A percentile compares a stretch with the other conserved stretches of the same genome.
phyloP scores from a whole-genome alignment of 768 basidiomycete genomes.

The Pisolithus orientalis region DNA sequence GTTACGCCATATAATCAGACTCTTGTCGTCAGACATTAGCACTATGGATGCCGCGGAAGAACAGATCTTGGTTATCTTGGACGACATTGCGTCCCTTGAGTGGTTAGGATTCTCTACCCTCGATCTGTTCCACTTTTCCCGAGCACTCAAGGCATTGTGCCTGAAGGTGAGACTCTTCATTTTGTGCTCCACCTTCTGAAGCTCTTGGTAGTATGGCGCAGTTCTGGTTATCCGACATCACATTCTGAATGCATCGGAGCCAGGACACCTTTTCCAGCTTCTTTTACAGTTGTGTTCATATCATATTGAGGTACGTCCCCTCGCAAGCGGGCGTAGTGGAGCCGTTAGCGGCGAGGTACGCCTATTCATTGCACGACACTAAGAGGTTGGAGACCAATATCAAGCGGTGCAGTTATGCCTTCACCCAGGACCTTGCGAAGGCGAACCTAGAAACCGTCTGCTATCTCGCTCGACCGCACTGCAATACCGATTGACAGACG shows the following conservation, averaged over 20 bases:
- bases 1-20: constrained; percentile 32
- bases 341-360: constrained; percentile 72
- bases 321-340: constrained; percentile 72
- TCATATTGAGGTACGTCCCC: constrained; percentile 65
- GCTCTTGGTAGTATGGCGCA: constrained; percentile 36
- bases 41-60: constrained; percentile 4
- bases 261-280: constrained; percentile 53
- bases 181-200: not conserved
- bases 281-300: constrained; percentile 60
- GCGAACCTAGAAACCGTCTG: constrained; percentile 26
- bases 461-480: constrained; percentile 51
- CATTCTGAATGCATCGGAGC: constrained; percentile 43
- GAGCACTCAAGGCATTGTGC: constrained; percentile 55
- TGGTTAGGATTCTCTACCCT: constrained; percentile 58
- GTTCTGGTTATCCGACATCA: constrained; percentile 65
- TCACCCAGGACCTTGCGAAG: constrained; percentile 47
- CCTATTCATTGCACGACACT: not conserved
- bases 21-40: constrained; percentile 25
- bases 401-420: constrained; percentile 46
- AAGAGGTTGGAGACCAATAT: not conserved
- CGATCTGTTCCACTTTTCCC: constrained; percentile 51
- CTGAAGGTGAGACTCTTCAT: constrained; percentile 37
- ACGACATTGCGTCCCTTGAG: constrained; percentile 60
- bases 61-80: constrained; percentile 52
- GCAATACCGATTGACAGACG: constrained; percentile 68